These are phyloP conservation scores for Lodderomyces elongisporus DNA, from an alignment of 1,139 yeast species.

Conservation along the genomic window DNA sequence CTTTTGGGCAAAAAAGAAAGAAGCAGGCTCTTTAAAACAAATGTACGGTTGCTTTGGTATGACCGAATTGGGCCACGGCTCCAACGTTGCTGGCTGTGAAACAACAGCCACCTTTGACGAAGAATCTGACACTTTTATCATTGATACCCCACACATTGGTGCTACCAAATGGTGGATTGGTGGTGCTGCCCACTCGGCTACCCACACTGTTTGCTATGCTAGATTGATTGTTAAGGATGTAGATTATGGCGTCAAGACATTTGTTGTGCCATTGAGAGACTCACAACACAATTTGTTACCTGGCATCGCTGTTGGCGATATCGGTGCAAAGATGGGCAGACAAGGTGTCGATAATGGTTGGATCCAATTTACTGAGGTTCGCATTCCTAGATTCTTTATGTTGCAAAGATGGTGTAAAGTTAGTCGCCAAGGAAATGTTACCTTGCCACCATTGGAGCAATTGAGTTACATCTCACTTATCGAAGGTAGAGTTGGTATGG, in stretches of 20 bases:
- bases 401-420: slow-evolving; percentile 76
- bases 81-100: slow-evolving; percentile 87
- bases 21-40: slow-evolving; percentile 59
- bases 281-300: slow-evolving; percentile 63
- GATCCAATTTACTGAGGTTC: slow-evolving; percentile 81
- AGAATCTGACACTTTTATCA: slow-evolving; percentile 58
- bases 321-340: slow-evolving; percentile 92
- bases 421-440: slow-evolving; percentile 63
- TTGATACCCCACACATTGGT: slow-evolving; percentile 83
- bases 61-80: slow-evolving; percentile 94
- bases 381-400: slow-evolving; percentile 81
- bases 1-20: slow-evolving; percentile 73
- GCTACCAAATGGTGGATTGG: slow-evolving; percentile 99
- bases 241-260: slow-evolving; percentile 87
- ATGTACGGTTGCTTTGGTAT: slow-evolving; percentile 89
- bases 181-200: slow-evolving; percentile 93
- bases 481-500: slow-evolving; percentile 90
- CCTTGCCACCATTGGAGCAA: slow-evolving; percentile 77
- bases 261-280: slow-evolving; percentile 85
- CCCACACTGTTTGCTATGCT: slow-evolving; percentile 78
- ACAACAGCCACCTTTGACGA: slow-evolving; percentile 83
- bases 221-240: slow-evolving; percentile 74
- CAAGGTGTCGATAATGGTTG: slow-evolving; percentile 90
- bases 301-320: slow-evolving; percentile 83
- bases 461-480: slow-evolving; percentile 81